Conservation (phyloP, 305 asterid genomes). For the Solanum hybrid region DNA sequence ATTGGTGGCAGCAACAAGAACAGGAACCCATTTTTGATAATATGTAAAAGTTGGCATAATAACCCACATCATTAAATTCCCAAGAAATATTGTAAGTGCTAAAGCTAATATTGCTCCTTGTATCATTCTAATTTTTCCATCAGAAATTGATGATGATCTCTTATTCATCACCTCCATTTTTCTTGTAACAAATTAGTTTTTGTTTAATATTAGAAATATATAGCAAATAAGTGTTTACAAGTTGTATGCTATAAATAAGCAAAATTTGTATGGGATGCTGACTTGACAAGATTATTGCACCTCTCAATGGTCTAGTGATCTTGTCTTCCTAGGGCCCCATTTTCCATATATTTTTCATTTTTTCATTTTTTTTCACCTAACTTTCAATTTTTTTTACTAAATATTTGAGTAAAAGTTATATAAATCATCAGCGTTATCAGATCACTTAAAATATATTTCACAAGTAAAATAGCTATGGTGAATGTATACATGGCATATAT, state of each 20-base stretch:
- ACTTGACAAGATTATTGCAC: background rate
- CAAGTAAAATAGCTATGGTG: background rate
- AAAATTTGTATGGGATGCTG: background rate
- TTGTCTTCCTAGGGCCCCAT: background rate
- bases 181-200: background rate
- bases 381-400: background rate
- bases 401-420: background rate
- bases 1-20: conserved; percentile 50
- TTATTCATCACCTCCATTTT: background rate
- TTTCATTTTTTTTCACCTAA: background rate
- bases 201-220: background rate
- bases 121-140: conserved; percentile 24
- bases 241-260: background rate
- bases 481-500: background rate
- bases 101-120: conserved; percentile 40
- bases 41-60: conserved; percentile 84
- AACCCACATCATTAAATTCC: conserved; percentile 91
- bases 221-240: background rate
- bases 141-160: conserved; percentile 26
- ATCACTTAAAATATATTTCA: background rate
- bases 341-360: background rate
- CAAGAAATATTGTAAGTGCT: conserved; percentile 62
- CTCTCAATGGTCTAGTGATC: background rate
- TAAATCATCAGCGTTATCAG: background rate
- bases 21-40: conserved; percentile 65